A percentile compares a stretch with the other conserved stretches of the same genome.
phyloP scores from a whole-genome alignment of 345 rosid species.

The Boechera divaricarpa region DNA sequence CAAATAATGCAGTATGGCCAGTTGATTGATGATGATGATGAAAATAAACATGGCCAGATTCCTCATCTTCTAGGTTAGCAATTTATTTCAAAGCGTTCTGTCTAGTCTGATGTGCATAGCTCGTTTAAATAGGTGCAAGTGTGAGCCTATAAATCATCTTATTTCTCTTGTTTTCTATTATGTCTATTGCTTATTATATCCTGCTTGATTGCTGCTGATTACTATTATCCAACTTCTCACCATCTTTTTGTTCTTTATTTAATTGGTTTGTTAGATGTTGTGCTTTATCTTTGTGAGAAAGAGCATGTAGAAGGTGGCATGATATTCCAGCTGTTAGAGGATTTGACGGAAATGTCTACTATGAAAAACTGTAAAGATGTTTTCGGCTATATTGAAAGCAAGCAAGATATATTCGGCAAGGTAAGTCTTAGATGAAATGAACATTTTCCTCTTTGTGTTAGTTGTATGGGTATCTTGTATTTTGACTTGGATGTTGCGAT shows the following conservation, averaged over 20 bases:
- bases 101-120: slow-evolving; percentile 21
- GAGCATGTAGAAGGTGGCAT: slow-evolving; percentile 99
- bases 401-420: slow-evolving; percentile 95
- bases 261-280: slow-evolving; percentile 61
- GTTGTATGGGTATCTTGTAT: slow-evolving; percentile 22
- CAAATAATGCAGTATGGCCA: slow-evolving; percentile 81
- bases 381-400: slow-evolving; percentile 91
- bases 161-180: slow-evolving; percentile 2
- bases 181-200: not conserved
- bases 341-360: slow-evolving; percentile 98
- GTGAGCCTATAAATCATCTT: slow-evolving; percentile 6
- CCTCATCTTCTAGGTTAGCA: slow-evolving; percentile 84
- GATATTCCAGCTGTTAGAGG: slow-evolving; percentile 96
- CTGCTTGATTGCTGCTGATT: slow-evolving; percentile 7
- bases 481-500: slow-evolving; percentile 32
- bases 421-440: slow-evolving; percentile 44
- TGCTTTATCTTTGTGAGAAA: slow-evolving; percentile 92
- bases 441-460: not conserved
- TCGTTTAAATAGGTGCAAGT: slow-evolving; percentile 9
- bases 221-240: slow-evolving; percentile 16
- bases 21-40: slow-evolving; percentile 68
- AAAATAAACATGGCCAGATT: slow-evolving; percentile 67
- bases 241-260: not conserved
- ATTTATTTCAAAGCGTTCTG: slow-evolving; percentile 18
- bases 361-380: slow-evolving; percentile 94